Percentiles rank a stretch among this genome's conserved stretches.
Evolutionary conservation across 2,329 filamentous ascomycete genomes (phyloP).

Genomic region (Cladosporium sp.): DNA sequence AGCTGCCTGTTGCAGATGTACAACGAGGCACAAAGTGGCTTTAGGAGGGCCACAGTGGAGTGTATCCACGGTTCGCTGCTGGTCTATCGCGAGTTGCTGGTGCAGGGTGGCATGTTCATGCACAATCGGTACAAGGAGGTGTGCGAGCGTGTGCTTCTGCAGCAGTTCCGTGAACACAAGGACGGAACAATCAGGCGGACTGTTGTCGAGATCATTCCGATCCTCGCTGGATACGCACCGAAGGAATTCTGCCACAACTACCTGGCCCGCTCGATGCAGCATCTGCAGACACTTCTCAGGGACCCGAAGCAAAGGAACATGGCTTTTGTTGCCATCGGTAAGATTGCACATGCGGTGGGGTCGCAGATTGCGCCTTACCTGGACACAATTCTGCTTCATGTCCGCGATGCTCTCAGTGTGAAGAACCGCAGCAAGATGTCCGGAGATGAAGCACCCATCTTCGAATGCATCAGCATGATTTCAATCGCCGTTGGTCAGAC

Average conservation of each 20-base stretch:
- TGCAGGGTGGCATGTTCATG: constrained; percentile 99
- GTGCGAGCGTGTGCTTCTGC: constrained; percentile 76
- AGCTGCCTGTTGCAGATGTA: constrained; percentile 90
- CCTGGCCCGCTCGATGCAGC: constrained; percentile 94
- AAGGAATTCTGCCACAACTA: constrained; percentile 83
- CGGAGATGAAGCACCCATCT: constrained; percentile 67
- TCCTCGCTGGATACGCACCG: constrained; percentile 87
- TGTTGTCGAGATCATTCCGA: constrained; percentile 84
- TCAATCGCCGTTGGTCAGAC: constrained; percentile 94
- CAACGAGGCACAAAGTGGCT: constrained; percentile 73
- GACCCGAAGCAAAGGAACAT: constrained; percentile 91
- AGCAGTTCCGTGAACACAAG: constrained; percentile 82
- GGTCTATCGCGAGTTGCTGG: constrained; percentile 84
- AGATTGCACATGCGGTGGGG: constrained; percentile 92
- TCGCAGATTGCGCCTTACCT: constrained; percentile 93
- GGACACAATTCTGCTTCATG: constrained; percentile 88
- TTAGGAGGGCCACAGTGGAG: constrained; percentile 77
- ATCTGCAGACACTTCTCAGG: constrained; percentile 87
- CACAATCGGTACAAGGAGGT: constrained; percentile 80
- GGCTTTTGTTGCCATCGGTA: constrained; percentile 91
- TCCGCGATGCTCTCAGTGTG: constrained; percentile 80
- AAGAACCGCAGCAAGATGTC: constrained; percentile 63
- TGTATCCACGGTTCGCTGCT: constrained; percentile 90
- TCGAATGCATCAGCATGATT: constrained; percentile 95
- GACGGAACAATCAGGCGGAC: constrained; percentile 84